Evolutionary conservation across 2,329 filamentous ascomycete species (phyloP).

Genomic region (Byssochlamys sp.): DNA sequence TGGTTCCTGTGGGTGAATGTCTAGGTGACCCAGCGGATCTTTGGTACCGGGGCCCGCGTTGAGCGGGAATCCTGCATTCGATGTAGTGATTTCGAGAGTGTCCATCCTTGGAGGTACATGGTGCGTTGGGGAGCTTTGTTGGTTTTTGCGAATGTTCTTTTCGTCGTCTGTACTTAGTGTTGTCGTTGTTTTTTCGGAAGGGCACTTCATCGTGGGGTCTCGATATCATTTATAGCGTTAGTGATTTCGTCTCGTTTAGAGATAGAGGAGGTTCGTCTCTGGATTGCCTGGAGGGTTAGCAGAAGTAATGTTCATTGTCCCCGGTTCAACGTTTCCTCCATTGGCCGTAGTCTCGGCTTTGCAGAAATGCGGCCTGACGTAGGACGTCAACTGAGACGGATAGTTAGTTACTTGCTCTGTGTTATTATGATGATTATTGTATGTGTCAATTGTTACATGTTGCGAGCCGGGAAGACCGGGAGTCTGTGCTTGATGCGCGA

Average conservation of each 20-base stretch:
- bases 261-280: too few species aligned
- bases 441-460: too few species aligned
- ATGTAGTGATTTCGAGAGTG: background rate
- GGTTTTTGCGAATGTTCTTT: background rate
- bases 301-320: too few species aligned
- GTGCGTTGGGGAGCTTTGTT: background rate
- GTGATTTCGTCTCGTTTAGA: background rate
- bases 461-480: too few species aligned
- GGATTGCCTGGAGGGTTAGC: too few species aligned
- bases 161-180: background rate
- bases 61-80: background rate
- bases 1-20: constrained; percentile 50
- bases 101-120: background rate
- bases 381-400: too few species aligned
- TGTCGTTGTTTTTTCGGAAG: background rate
- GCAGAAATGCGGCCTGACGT: too few species aligned
- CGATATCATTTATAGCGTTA: background rate
- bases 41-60: constrained; percentile 39
- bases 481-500: too few species aligned
- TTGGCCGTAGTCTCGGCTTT: too few species aligned
- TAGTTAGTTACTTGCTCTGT: too few species aligned
- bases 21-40: constrained; percentile 43
- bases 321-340: too few species aligned
- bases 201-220: background rate
- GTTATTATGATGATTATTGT: too few species aligned